A percentile compares a stretch with the other conserved stretches of the same genome.
phyloP scores from a whole-genome alignment of 257 asterid genomes.

The Solanum sitiens region DNA sequence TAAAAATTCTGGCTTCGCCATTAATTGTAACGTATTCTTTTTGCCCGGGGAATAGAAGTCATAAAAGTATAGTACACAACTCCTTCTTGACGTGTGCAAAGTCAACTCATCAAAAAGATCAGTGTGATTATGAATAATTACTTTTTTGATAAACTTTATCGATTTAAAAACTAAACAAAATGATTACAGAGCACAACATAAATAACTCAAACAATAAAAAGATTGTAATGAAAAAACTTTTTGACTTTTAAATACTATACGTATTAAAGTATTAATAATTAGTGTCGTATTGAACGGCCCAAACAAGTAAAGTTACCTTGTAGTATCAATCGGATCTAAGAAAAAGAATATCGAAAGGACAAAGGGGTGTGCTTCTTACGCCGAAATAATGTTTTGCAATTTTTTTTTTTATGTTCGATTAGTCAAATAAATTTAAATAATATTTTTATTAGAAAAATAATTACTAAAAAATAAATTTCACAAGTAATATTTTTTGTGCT shows the following conservation, averaged over 20 bases:
- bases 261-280: background rate
- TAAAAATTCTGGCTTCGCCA: too few relatives aligned
- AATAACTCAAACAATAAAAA: background rate
- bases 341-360: background rate
- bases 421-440: background rate
- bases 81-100: background rate
- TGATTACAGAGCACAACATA: background rate
- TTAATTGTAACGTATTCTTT: background rate
- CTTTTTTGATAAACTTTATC: background rate
- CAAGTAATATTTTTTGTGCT: background rate
- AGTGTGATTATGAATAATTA: background rate
- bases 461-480: background rate
- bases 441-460: background rate
- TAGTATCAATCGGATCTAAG: background rate
- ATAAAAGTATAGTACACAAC: background rate
- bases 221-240: background rate
- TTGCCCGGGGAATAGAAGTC: background rate
- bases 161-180: background rate
- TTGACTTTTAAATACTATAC: background rate
- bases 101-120: background rate
- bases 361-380: background rate
- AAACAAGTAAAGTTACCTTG: background rate
- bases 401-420: background rate
- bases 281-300: background rate
- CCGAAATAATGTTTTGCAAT: background rate